Evolutionary conservation across 1,284 basidiomycete species (phyloP).

Genomic region (Pseudozyma tsukubaensis): DNA sequence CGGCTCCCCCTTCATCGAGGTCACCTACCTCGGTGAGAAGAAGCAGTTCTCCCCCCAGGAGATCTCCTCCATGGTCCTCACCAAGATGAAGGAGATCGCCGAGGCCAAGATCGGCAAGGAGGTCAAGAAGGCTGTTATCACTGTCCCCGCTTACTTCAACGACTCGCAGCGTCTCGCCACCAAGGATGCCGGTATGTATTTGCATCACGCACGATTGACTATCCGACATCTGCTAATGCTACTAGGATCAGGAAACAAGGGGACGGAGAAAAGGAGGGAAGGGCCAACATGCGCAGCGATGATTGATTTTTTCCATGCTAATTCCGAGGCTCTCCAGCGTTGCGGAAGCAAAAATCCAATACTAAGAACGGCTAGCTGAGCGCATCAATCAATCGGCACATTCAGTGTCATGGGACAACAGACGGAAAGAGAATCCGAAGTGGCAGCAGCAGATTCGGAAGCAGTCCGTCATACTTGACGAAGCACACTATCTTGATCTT

Average conservation of each 20-base stretch:
- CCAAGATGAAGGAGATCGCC: constrained; percentile 93
- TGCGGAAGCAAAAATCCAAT: constrained; percentile 54
- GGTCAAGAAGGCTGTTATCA: constrained; percentile 77
- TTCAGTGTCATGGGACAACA: not conserved
- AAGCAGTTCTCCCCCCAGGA: constrained; percentile 76
- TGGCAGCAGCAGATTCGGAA: constrained; percentile 7
- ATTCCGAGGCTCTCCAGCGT: constrained; percentile 61
- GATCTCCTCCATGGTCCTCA: constrained; percentile 97
- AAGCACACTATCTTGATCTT: not conserved
- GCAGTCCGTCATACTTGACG: not conserved
- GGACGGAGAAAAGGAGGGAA: not conserved
- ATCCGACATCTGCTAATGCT: constrained; percentile 2
- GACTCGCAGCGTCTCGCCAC: constrained; percentile 77
- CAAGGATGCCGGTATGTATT: constrained; percentile 71
- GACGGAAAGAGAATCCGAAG: not conserved
- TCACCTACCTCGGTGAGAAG: constrained; percentile 74
- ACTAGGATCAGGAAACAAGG: not conserved
- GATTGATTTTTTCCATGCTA: constrained; percentile 68
- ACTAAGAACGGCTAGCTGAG: constrained; percentile 64
- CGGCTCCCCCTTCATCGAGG: constrained; percentile 73
- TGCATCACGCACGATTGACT: not conserved
- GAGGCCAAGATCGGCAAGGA: constrained; percentile 76
- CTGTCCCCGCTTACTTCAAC: constrained; percentile 80
- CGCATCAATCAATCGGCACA: constrained; percentile 24
- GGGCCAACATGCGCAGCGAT: constrained; percentile 58